Conservation (phyloP, 2,329 filamentous ascomycete species). For the Cephalotrichum gorgonifer region DNA sequence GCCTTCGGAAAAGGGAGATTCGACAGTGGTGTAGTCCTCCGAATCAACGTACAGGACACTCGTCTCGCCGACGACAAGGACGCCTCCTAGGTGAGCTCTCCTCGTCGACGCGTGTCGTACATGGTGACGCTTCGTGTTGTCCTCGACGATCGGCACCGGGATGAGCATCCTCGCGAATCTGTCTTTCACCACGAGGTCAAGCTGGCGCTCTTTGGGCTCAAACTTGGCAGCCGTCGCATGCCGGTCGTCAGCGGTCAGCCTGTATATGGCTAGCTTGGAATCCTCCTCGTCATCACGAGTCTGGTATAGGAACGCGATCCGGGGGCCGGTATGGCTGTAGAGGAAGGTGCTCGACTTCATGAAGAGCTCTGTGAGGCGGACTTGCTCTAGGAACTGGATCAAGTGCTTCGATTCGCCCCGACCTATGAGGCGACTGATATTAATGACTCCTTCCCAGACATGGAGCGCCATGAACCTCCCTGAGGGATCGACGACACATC, state of each 20-base stretch:
- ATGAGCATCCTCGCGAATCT: conserved; percentile 51
- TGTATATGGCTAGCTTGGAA: conserved; percentile 47
- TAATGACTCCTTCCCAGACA: conserved; percentile 50
- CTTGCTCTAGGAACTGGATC: conserved; percentile 32
- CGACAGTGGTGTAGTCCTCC: conserved; percentile 55
- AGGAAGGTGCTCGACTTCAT: conserved; percentile 48
- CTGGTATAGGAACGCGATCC: conserved; percentile 49
- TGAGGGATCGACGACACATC: conserved; percentile 75
- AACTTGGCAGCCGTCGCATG: conserved; percentile 43
- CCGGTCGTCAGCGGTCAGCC: conserved; percentile 47
- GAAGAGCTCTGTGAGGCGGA: conserved; percentile 48
- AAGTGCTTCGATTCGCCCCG: conserved; percentile 1
- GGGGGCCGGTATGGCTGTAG: conserved; percentile 46
- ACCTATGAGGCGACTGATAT: conserved; percentile 39
- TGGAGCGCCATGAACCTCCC: conserved; percentile 49
- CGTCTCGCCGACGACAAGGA: conserved; percentile 70
- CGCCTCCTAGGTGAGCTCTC: conserved; percentile 49
- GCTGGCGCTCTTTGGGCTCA: conserved; percentile 45
- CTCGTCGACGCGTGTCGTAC: conserved; percentile 41
- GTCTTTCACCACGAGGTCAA: conserved; percentile 42
- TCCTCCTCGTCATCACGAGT: conserved; percentile 39
- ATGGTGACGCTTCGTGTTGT: conserved; percentile 49
- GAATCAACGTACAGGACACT: conserved; percentile 79
- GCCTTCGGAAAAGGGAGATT: conserved; percentile 56
- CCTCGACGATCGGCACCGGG: conserved; percentile 44